These are phyloP conservation scores for Fraxinus floribunda DNA, from an alignment of 305 asterid species.

Conservation along the genomic window DNA sequence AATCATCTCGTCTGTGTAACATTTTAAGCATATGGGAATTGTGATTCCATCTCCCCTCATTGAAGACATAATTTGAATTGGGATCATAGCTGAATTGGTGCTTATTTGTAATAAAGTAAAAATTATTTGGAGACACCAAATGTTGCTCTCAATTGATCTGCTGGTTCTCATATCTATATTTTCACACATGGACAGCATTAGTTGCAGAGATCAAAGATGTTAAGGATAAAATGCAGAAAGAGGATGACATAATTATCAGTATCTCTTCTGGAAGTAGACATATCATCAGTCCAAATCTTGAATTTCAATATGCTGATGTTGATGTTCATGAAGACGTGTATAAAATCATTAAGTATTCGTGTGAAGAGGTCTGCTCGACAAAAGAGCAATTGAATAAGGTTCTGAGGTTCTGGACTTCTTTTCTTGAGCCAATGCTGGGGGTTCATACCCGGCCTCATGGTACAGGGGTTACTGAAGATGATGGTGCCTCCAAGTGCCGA, in stretches of 20 bases:
- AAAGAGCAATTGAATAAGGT: slow-evolving; percentile 83
- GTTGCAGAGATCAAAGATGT: slow-evolving; percentile 88
- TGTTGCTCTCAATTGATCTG: slow-evolving; percentile 12
- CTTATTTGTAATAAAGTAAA: not conserved
- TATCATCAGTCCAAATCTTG: slow-evolving; percentile 64
- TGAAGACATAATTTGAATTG: not conserved
- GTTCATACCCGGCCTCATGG: slow-evolving; percentile 54
- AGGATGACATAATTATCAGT: slow-evolving; percentile 73
- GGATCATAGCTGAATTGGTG: not conserved
- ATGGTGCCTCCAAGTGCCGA: slow-evolving; percentile 43
- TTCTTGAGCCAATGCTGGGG: slow-evolving; percentile 85
- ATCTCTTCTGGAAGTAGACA: slow-evolving; percentile 87
- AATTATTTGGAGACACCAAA: not conserved
- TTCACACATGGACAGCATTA: slow-evolving; percentile 55
- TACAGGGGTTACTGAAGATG: slow-evolving; percentile 53
- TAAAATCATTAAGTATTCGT: slow-evolving; percentile 80
- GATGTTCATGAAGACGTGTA: slow-evolving; percentile 85
- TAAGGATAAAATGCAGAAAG: slow-evolving; percentile 80
- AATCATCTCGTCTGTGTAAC: not conserved
- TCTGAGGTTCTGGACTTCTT: slow-evolving; percentile 68
- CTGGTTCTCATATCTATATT: slow-evolving; percentile 28
- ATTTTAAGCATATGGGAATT: not conserved
- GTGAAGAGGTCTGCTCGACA: slow-evolving; percentile 91
- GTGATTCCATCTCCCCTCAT: not conserved
- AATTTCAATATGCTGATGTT: slow-evolving; percentile 69